phyloP scores from a whole-genome alignment of 2,329 filamentous ascomycete genomes.

The Shiraia bambusicola region DNA sequence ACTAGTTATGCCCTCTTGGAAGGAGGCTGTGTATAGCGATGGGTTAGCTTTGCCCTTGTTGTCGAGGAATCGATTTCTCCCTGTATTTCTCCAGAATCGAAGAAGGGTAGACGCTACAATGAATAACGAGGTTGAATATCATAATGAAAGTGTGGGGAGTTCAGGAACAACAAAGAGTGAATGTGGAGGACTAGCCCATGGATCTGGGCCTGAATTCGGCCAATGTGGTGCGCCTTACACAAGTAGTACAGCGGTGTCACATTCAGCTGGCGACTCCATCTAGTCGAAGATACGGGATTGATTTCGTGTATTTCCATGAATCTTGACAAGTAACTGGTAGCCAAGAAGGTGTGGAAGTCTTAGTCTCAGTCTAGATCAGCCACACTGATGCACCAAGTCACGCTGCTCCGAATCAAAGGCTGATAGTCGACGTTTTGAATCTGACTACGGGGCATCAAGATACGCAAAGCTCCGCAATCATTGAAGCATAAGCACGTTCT shows the following conservation, averaged over 20 bases:
- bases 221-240: too few species aligned
- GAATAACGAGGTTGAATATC: too few species aligned
- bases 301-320: slow-evolving; percentile 9
- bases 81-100: too few species aligned
- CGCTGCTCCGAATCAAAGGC: slow-evolving; percentile 16
- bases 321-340: slow-evolving; percentile 19
- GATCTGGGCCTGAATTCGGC: not conserved
- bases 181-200: not conserved
- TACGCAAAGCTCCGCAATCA: not conserved
- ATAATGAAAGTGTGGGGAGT: not conserved
- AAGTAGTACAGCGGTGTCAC: too few species aligned
- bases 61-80: too few species aligned
- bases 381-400: slow-evolving; percentile 28
- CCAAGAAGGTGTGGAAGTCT: slow-evolving; percentile 30
- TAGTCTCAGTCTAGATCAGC: slow-evolving; percentile 39
- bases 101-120: too few species aligned
- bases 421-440: slow-evolving; percentile 4
- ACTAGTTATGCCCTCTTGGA: slow-evolving; percentile 19
- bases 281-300: slow-evolving; percentile 4
- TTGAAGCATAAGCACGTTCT: not conserved
- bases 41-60: too few species aligned
- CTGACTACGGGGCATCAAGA: slow-evolving; percentile 2
- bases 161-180: too few species aligned
- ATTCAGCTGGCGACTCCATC: not conserved
- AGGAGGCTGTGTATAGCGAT: slow-evolving; percentile 12